Evolutionary conservation across 2,329 filamentous ascomycete genomes (phyloP).

Genomic region (Cordyceps militaris): DNA sequence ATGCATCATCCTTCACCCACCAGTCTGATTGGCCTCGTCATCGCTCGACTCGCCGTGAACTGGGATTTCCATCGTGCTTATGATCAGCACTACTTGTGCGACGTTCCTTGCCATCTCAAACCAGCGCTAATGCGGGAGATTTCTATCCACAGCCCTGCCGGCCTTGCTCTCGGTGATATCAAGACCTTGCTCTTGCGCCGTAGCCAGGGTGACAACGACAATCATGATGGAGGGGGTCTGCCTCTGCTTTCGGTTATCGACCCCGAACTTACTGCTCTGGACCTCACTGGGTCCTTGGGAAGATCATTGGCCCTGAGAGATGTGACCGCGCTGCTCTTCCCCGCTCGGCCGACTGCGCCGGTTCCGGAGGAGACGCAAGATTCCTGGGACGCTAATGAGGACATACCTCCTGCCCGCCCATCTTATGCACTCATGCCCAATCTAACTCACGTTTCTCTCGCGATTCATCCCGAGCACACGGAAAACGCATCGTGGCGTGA

Average conservation of each 20-base stretch:
- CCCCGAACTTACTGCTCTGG: constrained; percentile 38
- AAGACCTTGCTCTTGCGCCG: constrained; percentile 36
- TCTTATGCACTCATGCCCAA: constrained; percentile 43
- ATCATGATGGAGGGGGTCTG: constrained; percentile 16
- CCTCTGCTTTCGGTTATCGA: not conserved
- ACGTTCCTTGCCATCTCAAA: constrained; percentile 47
- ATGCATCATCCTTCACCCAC: constrained; percentile 35
- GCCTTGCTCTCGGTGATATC: constrained; percentile 45
- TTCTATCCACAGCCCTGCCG: constrained; percentile 35
- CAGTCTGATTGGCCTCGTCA: constrained; percentile 45
- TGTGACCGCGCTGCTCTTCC: constrained; percentile 44
- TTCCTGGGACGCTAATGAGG: constrained; percentile 44
- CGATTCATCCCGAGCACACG: constrained; percentile 32
- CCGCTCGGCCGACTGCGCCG: constrained; percentile 19
- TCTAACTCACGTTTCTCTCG: constrained; percentile 55
- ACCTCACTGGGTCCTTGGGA: constrained; percentile 47
- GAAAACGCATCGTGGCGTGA: constrained; percentile 49
- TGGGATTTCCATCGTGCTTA: constrained; percentile 51
- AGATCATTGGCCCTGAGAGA: constrained; percentile 46
- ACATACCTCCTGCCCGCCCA: constrained; percentile 17
- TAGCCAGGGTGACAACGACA: constrained; percentile 15
- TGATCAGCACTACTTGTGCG: constrained; percentile 50
- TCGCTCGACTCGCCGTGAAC: constrained; percentile 44
- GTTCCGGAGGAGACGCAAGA: constrained; percentile 33
- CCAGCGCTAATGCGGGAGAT: constrained; percentile 45